Conservation (phyloP, 2,329 filamentous ascomycete species). For the Aspergillus glaucus region DNA sequence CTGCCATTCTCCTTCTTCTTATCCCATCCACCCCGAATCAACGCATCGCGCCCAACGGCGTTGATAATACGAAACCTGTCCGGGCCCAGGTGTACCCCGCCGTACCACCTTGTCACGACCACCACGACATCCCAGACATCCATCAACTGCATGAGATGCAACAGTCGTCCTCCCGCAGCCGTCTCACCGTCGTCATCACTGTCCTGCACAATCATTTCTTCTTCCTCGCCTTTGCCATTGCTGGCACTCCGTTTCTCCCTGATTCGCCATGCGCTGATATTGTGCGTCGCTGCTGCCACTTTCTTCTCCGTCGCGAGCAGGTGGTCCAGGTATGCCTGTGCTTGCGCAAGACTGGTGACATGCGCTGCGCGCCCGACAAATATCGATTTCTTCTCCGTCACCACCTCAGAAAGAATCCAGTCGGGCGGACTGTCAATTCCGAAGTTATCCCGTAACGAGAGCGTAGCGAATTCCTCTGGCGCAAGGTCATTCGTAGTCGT, state of each 20-base stretch:
- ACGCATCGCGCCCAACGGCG: constrained; percentile 71
- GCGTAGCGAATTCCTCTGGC: constrained; percentile 19
- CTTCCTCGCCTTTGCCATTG: constrained; percentile 20
- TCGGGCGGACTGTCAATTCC: constrained; percentile 40
- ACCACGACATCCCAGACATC: constrained; percentile 89
- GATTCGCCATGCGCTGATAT: constrained; percentile 92
- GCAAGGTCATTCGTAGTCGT: constrained; percentile 6
- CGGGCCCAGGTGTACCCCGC: constrained; percentile 80
- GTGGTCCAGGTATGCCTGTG: constrained; percentile 64
- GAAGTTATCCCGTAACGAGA: constrained; percentile 23
- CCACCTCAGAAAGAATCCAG: constrained; percentile 69
- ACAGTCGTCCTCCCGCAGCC: constrained; percentile 74
- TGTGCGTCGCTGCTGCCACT: constrained; percentile 81
- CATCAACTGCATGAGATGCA: constrained; percentile 93
- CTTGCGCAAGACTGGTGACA: constrained; percentile 65
- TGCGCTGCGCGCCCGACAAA: constrained; percentile 73
- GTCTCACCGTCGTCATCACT: constrained; percentile 95
- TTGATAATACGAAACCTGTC: constrained; percentile 90
- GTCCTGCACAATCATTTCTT: constrained; percentile 66
- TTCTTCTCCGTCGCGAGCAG: constrained; percentile 77
- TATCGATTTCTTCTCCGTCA: constrained; percentile 77
- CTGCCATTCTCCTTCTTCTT: constrained; percentile 39
- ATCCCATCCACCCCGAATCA: constrained; percentile 69
- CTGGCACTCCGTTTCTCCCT: constrained; percentile 31
- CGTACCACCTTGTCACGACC: constrained; percentile 92